Evolutionary conservation across 305 asterid genomes (phyloP), one percentile per base, ranked within the genome.

Genomic region (Fraxinus dipetala): DNA sequence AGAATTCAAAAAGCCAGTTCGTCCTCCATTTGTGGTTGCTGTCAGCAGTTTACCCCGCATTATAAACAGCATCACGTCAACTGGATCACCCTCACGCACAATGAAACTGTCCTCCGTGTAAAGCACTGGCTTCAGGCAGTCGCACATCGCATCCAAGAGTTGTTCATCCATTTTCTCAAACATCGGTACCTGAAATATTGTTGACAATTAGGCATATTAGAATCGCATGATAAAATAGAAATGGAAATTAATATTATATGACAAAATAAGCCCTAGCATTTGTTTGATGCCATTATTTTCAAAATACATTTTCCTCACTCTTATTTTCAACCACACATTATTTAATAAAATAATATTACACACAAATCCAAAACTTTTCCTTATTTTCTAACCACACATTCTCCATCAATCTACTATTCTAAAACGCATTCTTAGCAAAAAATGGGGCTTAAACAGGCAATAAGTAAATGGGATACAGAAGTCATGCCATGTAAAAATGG

Each of bases 111-210:
- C 87, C 24, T 89, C 91, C 1, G 91, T 91, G 90, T 89, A 87
- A 28, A 89, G 91, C 40, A 82, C 92, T 5, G 92, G 90, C 80
- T 88, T 90, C 36, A 89, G 89, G 34, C 91, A 85, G 85, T 89
- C 91, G 1, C 89, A 88, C 87, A 89, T 74, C 2, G 92, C 94
- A 63, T 89, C 92, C 70, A 90, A 43, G 56, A 90, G 91, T 48
- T 85, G 92, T 40, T 89, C 92, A 2, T 89, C 92, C 94, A 90
- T 90, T 85, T 90, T 90, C 86, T 90, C 94, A 70, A 90, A 90
- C 85, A 90, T 82, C n/a, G 92, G 94, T 72, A 90, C 94, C 94
- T 90, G 84, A 72, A 86, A 30, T 30, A 69, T 69, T 69, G 20
- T 11, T 13, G 36, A 69, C 9, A 69, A 28, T 69, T 69, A 65